phyloP scores from a whole-genome alignment of 2,329 filamentous ascomycete species.

The Verticillium dahliae region DNA sequence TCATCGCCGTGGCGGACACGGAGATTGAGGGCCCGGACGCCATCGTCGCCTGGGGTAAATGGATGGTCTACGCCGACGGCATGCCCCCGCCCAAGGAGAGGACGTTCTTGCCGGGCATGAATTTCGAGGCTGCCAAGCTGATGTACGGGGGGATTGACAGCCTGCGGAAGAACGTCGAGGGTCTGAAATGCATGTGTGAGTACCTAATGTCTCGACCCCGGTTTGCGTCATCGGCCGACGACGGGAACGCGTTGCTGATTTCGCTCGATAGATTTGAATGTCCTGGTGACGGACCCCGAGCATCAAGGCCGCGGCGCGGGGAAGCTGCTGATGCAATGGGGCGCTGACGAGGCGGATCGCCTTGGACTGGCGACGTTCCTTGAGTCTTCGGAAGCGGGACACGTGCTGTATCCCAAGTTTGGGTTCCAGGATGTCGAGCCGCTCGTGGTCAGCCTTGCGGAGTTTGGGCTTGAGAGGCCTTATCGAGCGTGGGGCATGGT shows the following conservation, averaged over 20 bases:
- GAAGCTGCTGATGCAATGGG: constrained; percentile 25
- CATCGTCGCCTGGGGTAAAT: constrained; percentile 28
- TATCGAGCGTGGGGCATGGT: constrained; percentile 11
- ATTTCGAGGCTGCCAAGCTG: constrained; percentile 23
- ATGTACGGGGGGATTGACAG: constrained; percentile 23
- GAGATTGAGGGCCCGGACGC: constrained; percentile 13
- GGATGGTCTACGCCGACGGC: constrained; percentile 23
- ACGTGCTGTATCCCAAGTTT: constrained; percentile 24
- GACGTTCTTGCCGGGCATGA: constrained; percentile 20
- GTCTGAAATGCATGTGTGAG: constrained; percentile 28
- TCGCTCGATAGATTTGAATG: constrained; percentile 22
- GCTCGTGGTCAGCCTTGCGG: constrained; percentile 1
- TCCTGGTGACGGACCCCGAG: constrained; percentile 28
- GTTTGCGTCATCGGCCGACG: not conserved
- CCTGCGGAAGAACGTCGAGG: constrained; percentile 21
- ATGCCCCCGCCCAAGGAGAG: constrained; percentile 15
- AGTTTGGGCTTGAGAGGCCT: constrained; percentile 3
- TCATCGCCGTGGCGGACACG: constrained; percentile 11
- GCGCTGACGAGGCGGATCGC: constrained; percentile 26
- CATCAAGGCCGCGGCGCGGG: constrained; percentile 28
- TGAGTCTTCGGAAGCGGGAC: constrained; percentile 26
- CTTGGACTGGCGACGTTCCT: constrained; percentile 27
- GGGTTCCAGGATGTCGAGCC: constrained; percentile 24
- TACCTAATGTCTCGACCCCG: not conserved
- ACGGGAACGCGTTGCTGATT: not conserved